Conservation (phyloP, 176 grass and related monocot genomes). For the Triticum dicoccoides region DNA sequence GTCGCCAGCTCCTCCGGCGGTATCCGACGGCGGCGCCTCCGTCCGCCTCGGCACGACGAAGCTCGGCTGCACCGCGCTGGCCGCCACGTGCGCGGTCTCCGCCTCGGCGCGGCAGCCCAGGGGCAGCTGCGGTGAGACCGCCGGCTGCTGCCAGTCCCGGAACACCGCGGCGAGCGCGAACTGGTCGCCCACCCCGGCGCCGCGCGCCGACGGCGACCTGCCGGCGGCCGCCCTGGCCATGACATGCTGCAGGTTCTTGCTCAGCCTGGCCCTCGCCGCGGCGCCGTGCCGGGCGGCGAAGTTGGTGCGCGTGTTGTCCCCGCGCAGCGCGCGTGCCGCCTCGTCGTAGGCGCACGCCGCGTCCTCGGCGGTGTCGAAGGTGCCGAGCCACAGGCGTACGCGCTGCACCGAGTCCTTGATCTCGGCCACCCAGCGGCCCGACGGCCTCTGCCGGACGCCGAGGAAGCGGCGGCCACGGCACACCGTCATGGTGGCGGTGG, state of each 20-base stretch:
- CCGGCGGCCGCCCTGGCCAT: conserved; percentile 40
- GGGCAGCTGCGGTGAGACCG: not conserved
- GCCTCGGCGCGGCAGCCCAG: not conserved
- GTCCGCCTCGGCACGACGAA: conserved; percentile 52
- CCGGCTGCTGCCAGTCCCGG: conserved; percentile 9
- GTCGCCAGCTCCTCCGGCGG: not conserved
- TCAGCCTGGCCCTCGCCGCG: conserved; percentile 34
- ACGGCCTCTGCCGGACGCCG: conserved; percentile 53
- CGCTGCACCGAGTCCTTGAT: conserved; percentile 68
- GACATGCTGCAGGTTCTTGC: conserved; percentile 47
- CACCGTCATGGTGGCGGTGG: not conserved
- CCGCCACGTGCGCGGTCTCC: not conserved
- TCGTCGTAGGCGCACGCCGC: conserved; percentile 79
- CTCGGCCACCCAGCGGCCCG: conserved; percentile 61
- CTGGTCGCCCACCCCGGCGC: conserved; percentile 31
- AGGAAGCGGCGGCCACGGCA: conserved; percentile 43
- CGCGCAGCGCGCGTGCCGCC: conserved; percentile 49
- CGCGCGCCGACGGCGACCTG: conserved; percentile 3
- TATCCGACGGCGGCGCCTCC: not conserved
- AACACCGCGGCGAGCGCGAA: conserved; percentile 61
- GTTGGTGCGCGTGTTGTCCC: conserved; percentile 57
- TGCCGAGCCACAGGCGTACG: conserved; percentile 77
- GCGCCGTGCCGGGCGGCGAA: conserved; percentile 24
- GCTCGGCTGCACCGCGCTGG: conserved; percentile 55
- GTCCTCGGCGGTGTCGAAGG: conserved; percentile 70